Percentiles rank a stretch among this genome's conserved stretches.
phyloP scores from a whole-genome alignment of 805 yeast genomes.

The Hanseniaspora guilliermondii region DNA sequence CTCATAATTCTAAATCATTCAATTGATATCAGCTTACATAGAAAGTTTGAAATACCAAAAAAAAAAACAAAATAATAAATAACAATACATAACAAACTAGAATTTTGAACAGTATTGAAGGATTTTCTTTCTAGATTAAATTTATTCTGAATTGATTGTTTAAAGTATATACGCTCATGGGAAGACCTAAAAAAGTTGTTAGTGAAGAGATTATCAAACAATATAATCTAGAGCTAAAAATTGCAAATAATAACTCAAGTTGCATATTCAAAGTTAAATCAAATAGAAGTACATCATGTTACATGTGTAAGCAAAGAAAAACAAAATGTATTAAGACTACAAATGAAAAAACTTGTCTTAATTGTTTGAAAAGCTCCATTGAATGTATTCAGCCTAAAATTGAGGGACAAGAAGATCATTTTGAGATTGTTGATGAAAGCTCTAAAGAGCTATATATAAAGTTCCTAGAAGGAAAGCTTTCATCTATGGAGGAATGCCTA shows the following conservation, averaged over 20 bases:
- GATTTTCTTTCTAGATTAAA: too few relatives aligned
- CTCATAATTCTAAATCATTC: too few relatives aligned
- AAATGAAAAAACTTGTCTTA: conserved; percentile 43
- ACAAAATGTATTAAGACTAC: conserved; percentile 55
- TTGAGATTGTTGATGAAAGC: conserved; percentile 24
- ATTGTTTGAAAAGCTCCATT: conserved; percentile 51
- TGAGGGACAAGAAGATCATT: not conserved
- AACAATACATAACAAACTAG: not conserved
- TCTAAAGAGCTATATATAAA: conserved; percentile 45
- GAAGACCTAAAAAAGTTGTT: conserved; percentile 28
- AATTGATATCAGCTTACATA: too few relatives aligned
- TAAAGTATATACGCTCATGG: conserved; percentile 19
- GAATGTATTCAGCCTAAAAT: conserved; percentile 45
- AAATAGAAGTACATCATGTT: conserved; percentile 46
- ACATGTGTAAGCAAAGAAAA: conserved; percentile 44
- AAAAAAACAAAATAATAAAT: not conserved
- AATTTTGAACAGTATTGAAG: not conserved
- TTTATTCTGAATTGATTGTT: not conserved
- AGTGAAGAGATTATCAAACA: conserved; percentile 27
- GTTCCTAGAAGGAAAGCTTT: conserved; percentile 43
- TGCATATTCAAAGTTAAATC: conserved; percentile 33
- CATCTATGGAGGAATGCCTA: conserved; percentile 38
- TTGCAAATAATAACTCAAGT: conserved; percentile 26
- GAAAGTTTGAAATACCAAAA: too few relatives aligned
- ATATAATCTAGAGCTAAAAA: conserved; percentile 26